A percentile compares a stretch with the other conserved stretches of the same genome.
phyloP scores from a whole-genome alignment of 2,329 filamentous ascomycete genomes.

The Fusarium illudens region DNA sequence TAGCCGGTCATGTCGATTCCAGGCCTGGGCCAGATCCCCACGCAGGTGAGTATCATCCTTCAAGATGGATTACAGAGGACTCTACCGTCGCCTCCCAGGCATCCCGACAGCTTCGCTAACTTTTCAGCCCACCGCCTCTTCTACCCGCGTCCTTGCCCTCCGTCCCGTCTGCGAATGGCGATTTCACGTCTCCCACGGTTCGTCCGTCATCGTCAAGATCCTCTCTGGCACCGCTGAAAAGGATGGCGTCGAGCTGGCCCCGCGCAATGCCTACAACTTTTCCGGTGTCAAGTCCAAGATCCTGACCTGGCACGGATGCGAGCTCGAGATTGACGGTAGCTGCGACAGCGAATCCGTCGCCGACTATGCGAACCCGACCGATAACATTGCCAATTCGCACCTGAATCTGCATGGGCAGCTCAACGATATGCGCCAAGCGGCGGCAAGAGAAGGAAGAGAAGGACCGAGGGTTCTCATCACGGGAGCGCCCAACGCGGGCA shows the following conservation, averaged over 20 bases:
- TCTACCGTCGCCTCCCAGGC: background rate
- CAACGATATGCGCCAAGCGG: conserved; percentile 73
- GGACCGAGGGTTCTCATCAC: conserved; percentile 87
- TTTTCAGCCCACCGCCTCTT: conserved; percentile 48
- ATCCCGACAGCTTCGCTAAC: background rate
- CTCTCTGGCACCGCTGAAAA: conserved; percentile 86
- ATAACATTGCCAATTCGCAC: conserved; percentile 82
- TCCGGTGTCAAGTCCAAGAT: conserved; percentile 85
- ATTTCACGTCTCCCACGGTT: conserved; percentile 71
- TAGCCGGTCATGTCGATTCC: conserved; percentile 72
- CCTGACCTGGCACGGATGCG: conserved; percentile 91
- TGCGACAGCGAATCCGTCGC: conserved; percentile 65
- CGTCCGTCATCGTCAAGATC: conserved; percentile 64
- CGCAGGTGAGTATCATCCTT: conserved; percentile 56
- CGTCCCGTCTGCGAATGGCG: conserved; percentile 78
- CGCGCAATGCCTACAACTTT: conserved; percentile 82
- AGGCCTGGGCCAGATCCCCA: conserved; percentile 73
- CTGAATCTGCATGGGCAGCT: conserved; percentile 90
- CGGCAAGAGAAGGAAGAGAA: conserved; percentile 56
- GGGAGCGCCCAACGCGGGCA: conserved; percentile 80
- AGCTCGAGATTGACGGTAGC: conserved; percentile 76
- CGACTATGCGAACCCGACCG: conserved; percentile 72
- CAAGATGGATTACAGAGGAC: conserved; percentile 1
- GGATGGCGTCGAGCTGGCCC: conserved; percentile 92
- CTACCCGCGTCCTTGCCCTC: conserved; percentile 61